Evolutionary conservation across 306 rosid genomes (phyloP).

Genomic region (Aeschynomene evenia): DNA sequence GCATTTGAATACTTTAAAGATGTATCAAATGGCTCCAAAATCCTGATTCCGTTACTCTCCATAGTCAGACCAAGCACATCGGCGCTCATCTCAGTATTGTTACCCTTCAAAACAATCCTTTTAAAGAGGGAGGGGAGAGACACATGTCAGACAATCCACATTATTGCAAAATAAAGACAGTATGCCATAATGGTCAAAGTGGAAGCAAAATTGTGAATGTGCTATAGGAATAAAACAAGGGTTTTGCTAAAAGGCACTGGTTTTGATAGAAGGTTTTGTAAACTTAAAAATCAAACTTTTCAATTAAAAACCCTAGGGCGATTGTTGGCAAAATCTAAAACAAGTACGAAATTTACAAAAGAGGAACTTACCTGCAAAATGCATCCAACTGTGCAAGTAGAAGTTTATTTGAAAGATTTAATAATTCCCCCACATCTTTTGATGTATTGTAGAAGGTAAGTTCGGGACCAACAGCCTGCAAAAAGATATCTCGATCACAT

Average conservation of each 20-base stretch:
- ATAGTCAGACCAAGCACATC: constrained; percentile 82
- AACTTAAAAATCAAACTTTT: no score
- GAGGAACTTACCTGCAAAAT: constrained; percentile 66
- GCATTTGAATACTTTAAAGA: constrained; percentile 79
- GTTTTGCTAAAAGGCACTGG: no score
- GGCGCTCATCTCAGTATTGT: constrained; percentile 74
- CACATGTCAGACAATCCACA: constrained; percentile 15
- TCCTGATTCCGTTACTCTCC: constrained; percentile 93
- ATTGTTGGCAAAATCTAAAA: no score
- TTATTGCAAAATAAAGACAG: not conserved
- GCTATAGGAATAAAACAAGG: not conserved
- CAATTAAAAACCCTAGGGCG: no score
- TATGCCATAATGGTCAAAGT: not conserved
- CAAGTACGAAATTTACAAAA: not conserved
- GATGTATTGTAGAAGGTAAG: constrained; percentile 85
- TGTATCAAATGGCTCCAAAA: constrained; percentile 95
- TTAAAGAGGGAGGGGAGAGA: constrained; percentile 33
- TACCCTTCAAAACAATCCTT: constrained; percentile 86
- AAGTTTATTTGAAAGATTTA: constrained; percentile 71
- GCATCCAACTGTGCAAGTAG: constrained; percentile 88
- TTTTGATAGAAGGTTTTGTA: no score
- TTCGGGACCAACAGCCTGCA: constrained; percentile 92
- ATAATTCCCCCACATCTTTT: constrained; percentile 62
- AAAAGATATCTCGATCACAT: constrained; percentile 28
- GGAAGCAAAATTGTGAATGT: not conserved